Evolutionary conservation across 306 rosid species (phyloP).

Genomic region (Boehmeria nivea): DNA sequence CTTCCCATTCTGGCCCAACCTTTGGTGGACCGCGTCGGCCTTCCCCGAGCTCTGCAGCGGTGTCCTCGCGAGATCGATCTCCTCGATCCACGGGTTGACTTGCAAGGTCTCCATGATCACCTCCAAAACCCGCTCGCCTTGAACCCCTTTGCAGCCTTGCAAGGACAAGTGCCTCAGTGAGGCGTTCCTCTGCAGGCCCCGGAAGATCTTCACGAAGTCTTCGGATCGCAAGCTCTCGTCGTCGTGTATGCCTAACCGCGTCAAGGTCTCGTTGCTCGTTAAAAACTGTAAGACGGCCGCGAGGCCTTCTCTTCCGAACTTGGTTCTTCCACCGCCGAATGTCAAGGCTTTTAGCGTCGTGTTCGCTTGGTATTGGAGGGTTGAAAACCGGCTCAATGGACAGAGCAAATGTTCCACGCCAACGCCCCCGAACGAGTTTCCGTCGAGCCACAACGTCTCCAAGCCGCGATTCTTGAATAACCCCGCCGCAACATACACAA

Average conservation of each 20-base stretch:
- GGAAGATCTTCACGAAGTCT: slow-evolving; percentile 67
- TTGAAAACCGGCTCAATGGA: slow-evolving; percentile 81
- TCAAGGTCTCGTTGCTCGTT: slow-evolving; percentile 59
- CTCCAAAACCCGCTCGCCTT: slow-evolving; percentile 63
- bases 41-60: slow-evolving; percentile 70
- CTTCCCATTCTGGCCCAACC: slow-evolving; percentile 82
- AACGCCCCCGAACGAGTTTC: slow-evolving; percentile 60
- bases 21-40: slow-evolving; percentile 54
- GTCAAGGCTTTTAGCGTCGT: slow-evolving; percentile 53
- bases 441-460: slow-evolving; percentile 57
- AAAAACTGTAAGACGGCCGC: slow-evolving; percentile 60
- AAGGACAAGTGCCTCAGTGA: slow-evolving; percentile 59
- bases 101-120: slow-evolving; percentile 69
- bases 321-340: slow-evolving; percentile 78
- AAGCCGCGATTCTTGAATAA: slow-evolving; percentile 68
- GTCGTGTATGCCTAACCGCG: slow-evolving; percentile 61
- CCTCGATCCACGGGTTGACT: slow-evolving; percentile 95
- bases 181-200: slow-evolving; percentile 81
- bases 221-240: slow-evolving; percentile 69
- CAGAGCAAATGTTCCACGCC: slow-evolving; percentile 85
- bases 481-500: slow-evolving; percentile 79
- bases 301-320: slow-evolving; percentile 77
- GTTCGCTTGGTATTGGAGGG: slow-evolving; percentile 82
- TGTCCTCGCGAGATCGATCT: slow-evolving; percentile 76
- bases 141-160: slow-evolving; percentile 77